phyloP scores from a whole-genome alignment of 2,329 filamentous ascomycete species.

The Onygenales sp. region DNA sequence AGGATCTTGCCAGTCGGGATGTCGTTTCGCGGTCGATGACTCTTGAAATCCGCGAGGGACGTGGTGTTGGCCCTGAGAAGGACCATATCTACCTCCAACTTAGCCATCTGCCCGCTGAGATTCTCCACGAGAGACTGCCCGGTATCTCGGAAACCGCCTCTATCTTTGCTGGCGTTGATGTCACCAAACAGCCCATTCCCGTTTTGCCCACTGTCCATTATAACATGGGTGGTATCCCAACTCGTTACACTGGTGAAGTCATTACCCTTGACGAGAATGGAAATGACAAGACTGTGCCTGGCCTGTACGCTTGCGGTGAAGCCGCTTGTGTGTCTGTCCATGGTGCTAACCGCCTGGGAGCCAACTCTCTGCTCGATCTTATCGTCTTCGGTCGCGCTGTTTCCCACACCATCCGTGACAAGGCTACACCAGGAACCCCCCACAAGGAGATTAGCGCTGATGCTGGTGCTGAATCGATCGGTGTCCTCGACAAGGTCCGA shows the following conservation, averaged over 20 bases:
- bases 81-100: conserved; percentile 98
- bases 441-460: conserved; percentile 74
- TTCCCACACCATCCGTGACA: conserved; percentile 93
- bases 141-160: conserved; percentile 98
- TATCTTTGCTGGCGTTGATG: conserved; percentile 95
- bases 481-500: conserved; percentile 75
- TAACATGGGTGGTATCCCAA: conserved; percentile 99
- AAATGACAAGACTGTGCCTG: conserved; percentile 86
- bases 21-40: conserved; percentile 98
- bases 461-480: conserved; percentile 78
- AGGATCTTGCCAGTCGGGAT: conserved; percentile 93
- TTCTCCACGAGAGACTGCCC: conserved; percentile 90
- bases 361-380: conserved; percentile 95
- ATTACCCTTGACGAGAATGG: conserved; percentile 77
- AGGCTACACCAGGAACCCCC: conserved; percentile 72
- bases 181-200: conserved; percentile 92
- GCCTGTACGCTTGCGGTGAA: conserved; percentile 93
- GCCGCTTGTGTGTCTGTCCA: conserved; percentile 96
- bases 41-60: conserved; percentile 92
- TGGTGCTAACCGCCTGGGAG: conserved; percentile 93
- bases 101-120: conserved; percentile 82
- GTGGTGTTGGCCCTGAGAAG: conserved; percentile 93
- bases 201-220: conserved; percentile 97
- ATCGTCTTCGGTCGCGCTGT: conserved; percentile 97
- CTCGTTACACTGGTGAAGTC: conserved; percentile 94